phyloP scores from a whole-genome alignment of 495 filamentous ascomycete species.

The Evernia prunastri region DNA sequence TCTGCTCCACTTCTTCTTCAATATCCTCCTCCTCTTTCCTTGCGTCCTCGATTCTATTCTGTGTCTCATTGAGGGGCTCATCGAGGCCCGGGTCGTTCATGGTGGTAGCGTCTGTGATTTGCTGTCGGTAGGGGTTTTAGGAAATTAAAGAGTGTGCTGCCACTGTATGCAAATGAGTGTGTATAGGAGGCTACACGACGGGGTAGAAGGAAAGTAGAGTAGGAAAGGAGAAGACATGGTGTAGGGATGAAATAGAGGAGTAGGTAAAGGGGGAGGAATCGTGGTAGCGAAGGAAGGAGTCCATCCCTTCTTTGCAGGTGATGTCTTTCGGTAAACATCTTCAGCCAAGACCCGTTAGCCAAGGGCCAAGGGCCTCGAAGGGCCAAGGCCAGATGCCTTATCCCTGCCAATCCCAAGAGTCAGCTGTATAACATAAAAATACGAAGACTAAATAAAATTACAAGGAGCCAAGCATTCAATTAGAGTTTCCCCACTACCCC shows the following conservation, averaged over 20 bases:
- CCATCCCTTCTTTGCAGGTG: neutral
- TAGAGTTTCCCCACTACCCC: neutral
- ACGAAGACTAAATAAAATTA: no score
- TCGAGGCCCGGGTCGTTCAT: conserved; percentile 61
- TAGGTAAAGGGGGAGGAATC: neutral
- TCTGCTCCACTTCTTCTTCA: conserved; percentile 33
- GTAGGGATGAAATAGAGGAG: neutral
- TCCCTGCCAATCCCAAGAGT: no score
- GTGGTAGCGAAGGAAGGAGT: neutral
- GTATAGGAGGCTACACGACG: neutral
- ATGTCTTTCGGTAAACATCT: neutral
- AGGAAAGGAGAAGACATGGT: neutral
- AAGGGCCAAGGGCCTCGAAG: no score
- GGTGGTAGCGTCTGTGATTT: neutral
- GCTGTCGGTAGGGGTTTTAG: neutral
- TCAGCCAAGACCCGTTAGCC: no score
- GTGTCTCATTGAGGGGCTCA: conserved; percentile 45
- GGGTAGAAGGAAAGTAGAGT: neutral
- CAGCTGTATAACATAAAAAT: no score
- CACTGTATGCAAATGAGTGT: neutral
- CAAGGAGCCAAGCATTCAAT: no score
- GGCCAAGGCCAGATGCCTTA: no score
- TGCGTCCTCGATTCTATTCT: conserved; percentile 40
- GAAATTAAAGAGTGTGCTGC: neutral
- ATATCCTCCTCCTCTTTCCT: conserved; percentile 26